Percentiles rank a stretch among this genome's conserved stretches.
phyloP scores from a whole-genome alignment of 2,329 filamentous ascomycete genomes.

The Aspergillus bombycis region DNA sequence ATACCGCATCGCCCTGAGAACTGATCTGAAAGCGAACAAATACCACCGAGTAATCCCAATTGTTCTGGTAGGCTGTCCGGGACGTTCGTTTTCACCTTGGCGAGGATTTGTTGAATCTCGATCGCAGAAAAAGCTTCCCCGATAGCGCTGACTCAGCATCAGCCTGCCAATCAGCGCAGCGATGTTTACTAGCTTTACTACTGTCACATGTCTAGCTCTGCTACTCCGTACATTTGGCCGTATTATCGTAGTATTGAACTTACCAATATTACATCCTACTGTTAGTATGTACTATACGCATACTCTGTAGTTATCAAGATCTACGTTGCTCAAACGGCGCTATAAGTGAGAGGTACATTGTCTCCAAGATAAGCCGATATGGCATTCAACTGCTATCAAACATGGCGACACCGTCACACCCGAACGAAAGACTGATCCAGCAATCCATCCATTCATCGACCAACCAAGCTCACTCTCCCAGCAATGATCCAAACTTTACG shows the following conservation, averaged over 20 bases:
- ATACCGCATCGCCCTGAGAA: constrained; percentile 13
- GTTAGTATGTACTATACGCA: too few species aligned
- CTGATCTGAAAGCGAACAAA: neutral
- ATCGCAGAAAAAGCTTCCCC: constrained; percentile 7
- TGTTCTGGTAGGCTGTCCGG: neutral
- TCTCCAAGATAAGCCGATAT: neutral
- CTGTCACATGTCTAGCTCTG: too few species aligned
- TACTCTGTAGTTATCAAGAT: too few species aligned
- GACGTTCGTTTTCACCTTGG: neutral
- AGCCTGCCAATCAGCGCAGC: neutral
- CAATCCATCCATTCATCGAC: constrained; percentile 9
- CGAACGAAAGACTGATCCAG: constrained; percentile 26
- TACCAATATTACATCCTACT: too few species aligned
- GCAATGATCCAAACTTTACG: neutral
- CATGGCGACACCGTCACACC: constrained; percentile 10
- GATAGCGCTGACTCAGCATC: constrained; percentile 11
- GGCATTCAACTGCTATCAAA: constrained; percentile 9
- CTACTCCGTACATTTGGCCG: too few species aligned
- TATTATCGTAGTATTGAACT: too few species aligned
- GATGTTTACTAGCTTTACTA: neutral
- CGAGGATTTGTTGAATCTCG: neutral
- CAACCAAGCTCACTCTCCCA: constrained; percentile 4
- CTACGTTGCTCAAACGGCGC: neutral
- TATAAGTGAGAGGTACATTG: neutral
- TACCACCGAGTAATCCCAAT: neutral